Evolutionary conservation across 2,329 filamentous ascomycete species (phyloP), one percentile per base, ranked within the genome.

Genomic region (Botrytis pseudocinerea): DNA sequence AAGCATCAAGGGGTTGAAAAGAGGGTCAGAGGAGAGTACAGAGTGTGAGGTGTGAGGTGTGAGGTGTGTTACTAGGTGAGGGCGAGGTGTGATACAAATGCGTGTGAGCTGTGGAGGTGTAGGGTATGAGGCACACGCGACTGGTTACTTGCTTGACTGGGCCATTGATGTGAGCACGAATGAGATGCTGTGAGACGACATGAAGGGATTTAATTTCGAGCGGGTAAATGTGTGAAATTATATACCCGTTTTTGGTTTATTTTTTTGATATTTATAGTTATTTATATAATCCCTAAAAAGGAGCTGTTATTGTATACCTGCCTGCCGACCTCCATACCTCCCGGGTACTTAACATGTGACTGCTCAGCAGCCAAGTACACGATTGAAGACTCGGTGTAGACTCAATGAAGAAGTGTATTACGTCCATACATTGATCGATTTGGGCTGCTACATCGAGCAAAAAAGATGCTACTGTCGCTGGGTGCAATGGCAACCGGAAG

Each of bases 41-140:
- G 25, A 51, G 57, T 20, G 22, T 60, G 57, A 61, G 59, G 40
- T 38, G 59, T 61, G 35, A 32, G 32, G 57, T 20, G 22, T 60
- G 57, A 61, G 59, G 40, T 38, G 59, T 61, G 35, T 61, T 4
- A 62, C 40, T 46, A 8, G 3, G 63, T 35, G 60, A 62, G 9
- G 32, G 25, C 10, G 25, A 62, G 35, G 38, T 42, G 32, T 48
- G 62, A 65, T 68, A 57, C 64, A 40, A 32, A 57, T 68, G 64
- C 48, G 25, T 68, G 48, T 42, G 64, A 68, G 48, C 25, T 57
- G 42, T 28, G 64, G 8, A 18, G 14, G 51, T 57, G n/a, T 57
- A 57, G 0, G 51, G 51, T 68, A 68, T 68, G 48, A 68, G 48
- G 48, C 57, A 68, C 64, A 68, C 64, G 64, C 64, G 64, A 65